A percentile compares a stretch with the other conserved stretches of the same genome.
These are phyloP conservation scores for Arthroderma uncinatum DNA, from an alignment of 2,329 filamentous ascomycete genomes.

Conservation along the genomic window DNA sequence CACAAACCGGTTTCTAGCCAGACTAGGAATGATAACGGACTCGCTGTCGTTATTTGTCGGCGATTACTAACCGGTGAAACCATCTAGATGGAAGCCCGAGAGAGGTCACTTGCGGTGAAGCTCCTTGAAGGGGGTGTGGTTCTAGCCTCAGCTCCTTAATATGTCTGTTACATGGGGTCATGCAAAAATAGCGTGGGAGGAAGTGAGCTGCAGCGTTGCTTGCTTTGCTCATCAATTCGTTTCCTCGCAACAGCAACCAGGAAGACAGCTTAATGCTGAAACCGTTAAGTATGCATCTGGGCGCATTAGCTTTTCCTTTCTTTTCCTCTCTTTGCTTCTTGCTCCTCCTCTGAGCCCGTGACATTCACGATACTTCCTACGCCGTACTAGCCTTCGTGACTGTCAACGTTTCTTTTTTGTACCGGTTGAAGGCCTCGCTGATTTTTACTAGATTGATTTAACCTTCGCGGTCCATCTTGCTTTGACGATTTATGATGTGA, in stretches of 20 bases:
- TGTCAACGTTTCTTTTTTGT: neutral
- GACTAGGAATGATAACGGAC: neutral
- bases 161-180: neutral
- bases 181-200: neutral
- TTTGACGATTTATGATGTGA: neutral
- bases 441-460: constrained; percentile 7
- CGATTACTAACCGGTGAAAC: neutral
- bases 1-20: neutral
- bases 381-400: neutral
- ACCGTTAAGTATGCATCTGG: neutral
- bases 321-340: neutral
- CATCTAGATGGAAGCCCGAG: neutral
- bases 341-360: neutral
- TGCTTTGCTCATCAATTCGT: neutral
- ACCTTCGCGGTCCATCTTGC: neutral
- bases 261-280: neutral
- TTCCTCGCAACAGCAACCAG: neutral
- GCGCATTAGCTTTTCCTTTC: neutral
- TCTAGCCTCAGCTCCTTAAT: constrained; percentile 2
- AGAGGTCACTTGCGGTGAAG: neutral
- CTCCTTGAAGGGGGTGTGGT: neutral
- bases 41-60: neutral
- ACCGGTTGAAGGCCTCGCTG: neutral
- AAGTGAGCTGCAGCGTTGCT: neutral
- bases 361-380: neutral